Percentiles rank a stretch among this genome's conserved stretches.
Evolutionary conservation across 2,329 filamentous ascomycete species (phyloP).

Genomic region (Monosporascus sp.): DNA sequence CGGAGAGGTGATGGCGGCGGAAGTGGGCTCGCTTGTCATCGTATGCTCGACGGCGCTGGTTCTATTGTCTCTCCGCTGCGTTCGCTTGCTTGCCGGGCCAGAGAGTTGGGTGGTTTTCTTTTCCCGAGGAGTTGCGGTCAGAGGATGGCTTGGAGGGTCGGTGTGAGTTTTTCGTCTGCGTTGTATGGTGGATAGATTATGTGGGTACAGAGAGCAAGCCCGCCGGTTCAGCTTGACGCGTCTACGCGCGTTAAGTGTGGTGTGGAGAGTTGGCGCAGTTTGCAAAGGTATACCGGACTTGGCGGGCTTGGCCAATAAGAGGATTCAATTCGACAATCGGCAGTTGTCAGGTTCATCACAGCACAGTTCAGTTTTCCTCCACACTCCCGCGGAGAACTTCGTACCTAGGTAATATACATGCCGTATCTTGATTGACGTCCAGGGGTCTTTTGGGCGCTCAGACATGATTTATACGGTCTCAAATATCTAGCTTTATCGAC

Average conservation of each 20-base stretch:
- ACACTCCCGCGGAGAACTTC: no score
- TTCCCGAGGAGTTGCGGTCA: neutral
- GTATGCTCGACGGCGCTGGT: conserved; percentile 12
- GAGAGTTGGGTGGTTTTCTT: neutral
- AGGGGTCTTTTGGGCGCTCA: no score
- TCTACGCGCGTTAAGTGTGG: neutral
- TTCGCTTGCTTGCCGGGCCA: neutral
- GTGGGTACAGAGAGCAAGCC: neutral
- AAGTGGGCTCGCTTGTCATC: conserved; percentile 20
- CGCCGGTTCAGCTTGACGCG: neutral
- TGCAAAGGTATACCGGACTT: neutral
- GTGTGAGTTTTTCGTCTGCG: neutral
- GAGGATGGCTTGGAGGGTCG: neutral
- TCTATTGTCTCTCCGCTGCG: no score
- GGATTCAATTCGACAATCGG: neutral
- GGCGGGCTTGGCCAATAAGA: neutral
- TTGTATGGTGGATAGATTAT: neutral
- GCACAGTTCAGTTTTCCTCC: no score
- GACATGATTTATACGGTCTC: no score
- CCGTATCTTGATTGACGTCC: no score
- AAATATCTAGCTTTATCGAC: no score
- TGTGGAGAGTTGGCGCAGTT: neutral
- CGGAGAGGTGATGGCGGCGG: conserved; percentile 41
- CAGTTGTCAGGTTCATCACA: neutral
- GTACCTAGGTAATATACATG: no score